A percentile compares a stretch with the other conserved stretches of the same genome.
Conservation (phyloP, 345 rosid genomes). For the Populus alba region DNA sequence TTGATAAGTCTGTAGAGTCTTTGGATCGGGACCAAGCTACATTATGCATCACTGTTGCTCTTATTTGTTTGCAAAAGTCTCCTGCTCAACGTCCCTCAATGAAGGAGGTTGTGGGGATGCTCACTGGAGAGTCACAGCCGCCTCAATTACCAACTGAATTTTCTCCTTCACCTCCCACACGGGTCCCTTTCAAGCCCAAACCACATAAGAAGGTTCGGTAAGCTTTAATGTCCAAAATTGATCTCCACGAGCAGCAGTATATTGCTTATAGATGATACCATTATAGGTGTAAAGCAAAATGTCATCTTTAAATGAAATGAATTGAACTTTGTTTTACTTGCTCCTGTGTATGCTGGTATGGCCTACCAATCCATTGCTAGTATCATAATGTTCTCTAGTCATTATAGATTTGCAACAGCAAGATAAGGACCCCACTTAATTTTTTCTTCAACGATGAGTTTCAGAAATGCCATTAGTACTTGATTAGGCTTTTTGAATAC, state of each 20-base stretch:
- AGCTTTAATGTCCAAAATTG: neutral
- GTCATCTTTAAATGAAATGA: slow-evolving; percentile 16
- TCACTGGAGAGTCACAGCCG: slow-evolving; percentile 47
- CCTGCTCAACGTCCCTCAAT: slow-evolving; percentile 70
- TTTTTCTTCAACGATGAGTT: slow-evolving; percentile 1
- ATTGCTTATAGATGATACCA: slow-evolving; percentile 11
- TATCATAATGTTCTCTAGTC: slow-evolving; percentile 9
- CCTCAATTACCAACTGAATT: slow-evolving; percentile 75
- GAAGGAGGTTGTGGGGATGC: slow-evolving; percentile 78
- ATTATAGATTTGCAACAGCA: slow-evolving; percentile 3
- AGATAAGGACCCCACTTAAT: slow-evolving; percentile 3
- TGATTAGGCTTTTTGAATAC: neutral
- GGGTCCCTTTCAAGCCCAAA: slow-evolving; percentile 35
- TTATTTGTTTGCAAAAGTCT: slow-evolving; percentile 78
- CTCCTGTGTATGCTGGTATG: slow-evolving; percentile 3
- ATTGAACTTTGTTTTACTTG: slow-evolving; percentile 14
- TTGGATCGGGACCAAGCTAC: slow-evolving; percentile 68
- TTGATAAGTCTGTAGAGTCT: slow-evolving; percentile 53
- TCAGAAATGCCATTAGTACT: slow-evolving; percentile 2
- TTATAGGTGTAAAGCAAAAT: slow-evolving; percentile 22
- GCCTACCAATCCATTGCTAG: slow-evolving; percentile 12
- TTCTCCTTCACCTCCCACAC: slow-evolving; percentile 77
- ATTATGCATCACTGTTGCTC: slow-evolving; percentile 74
- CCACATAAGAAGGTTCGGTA: slow-evolving; percentile 17
- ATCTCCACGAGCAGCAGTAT: neutral